Base-by-base conservation (phyloP, 805 yeast species). In the Dipodascus geniculatus region DNA sequence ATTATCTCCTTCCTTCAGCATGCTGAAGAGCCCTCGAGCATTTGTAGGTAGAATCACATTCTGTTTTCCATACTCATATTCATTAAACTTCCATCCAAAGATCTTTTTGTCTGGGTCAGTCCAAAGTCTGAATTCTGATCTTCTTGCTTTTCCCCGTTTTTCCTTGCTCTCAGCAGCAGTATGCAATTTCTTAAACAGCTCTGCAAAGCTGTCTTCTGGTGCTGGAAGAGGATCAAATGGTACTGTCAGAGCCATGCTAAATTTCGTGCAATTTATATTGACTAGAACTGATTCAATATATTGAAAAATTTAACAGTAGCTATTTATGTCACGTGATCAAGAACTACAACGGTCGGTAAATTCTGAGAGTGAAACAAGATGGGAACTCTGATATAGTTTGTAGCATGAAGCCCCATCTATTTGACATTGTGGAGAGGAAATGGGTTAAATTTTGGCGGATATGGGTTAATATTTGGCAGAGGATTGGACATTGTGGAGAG, bases 11-110 rank as follows among this genome's bases (percentile, higher is more conserved):
- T 38, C 19, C 17, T 38, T 38, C 8, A 38, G 20, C 3, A 70
- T 49, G 0, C 80, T 85, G 66, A 91, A 91, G 16, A 91, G 66
- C 0, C 99, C 99, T 53, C 99, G 75, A 0, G 97, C 95, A 51
- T 80, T 70, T 3, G 80, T 74, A 0, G 96, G 96, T 6, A 91
- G 70, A 1, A 54, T 55, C 3, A 79, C 70, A 50, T 75, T 75
- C 8, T 72, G 70, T 53, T 74, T 77, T 17, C 80, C 80, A 63
- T 87, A 91, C 61, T 87, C 96, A 86, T 88, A 90, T 60, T 91
- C 99, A 55, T 82, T 80, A 69, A 88, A 89, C 66, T 82, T 86
- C 98, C 98, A 91, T 8, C 73, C 65, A 2, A 59, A 55, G 22
- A 69, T 48, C 23, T 22, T 23, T 23, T 63, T 50, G 3, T 57